Conservation (phyloP, 495 filamentous ascomycete genomes). For the Daldinia childiae region DNA sequence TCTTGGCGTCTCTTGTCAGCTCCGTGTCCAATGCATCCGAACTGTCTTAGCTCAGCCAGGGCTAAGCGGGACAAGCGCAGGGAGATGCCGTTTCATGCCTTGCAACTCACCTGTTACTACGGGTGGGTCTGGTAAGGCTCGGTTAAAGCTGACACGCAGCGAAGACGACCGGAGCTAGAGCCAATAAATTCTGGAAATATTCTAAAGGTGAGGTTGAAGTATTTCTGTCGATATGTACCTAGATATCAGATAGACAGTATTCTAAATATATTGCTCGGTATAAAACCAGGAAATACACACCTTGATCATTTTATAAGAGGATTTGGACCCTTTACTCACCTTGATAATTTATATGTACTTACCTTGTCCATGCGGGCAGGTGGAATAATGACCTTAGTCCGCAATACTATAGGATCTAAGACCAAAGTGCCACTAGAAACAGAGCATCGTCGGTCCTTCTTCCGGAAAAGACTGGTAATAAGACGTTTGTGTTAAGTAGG, state of each 20-base stretch:
- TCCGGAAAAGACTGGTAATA: conserved; percentile 24
- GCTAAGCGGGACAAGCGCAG: conserved; percentile 26
- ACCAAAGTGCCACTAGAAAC: conserved; percentile 5
- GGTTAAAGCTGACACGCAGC: conserved; percentile 26
- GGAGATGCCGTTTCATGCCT: conserved; percentile 29
- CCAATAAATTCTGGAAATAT: conserved; percentile 30
- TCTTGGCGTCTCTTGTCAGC: conserved; percentile 34
- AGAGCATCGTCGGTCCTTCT: conserved; percentile 11
- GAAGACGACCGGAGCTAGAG: conserved; percentile 9
- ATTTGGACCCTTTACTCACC: background rate
- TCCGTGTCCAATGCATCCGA: conserved; percentile 26
- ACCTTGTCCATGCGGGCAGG: conserved; percentile 12
- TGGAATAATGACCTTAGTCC: background rate
- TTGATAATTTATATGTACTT: background rate
- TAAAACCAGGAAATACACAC: background rate
- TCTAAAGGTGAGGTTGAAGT: background rate
- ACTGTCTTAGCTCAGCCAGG: conserved; percentile 33
- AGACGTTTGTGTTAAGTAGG: conserved; percentile 13
- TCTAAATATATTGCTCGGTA: background rate
- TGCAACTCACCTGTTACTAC: conserved; percentile 26
- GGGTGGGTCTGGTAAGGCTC: conserved; percentile 24
- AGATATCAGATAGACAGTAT: background rate
- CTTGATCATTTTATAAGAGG: background rate
- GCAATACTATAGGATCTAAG: conserved; percentile 27
- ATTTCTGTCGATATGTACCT: background rate